phyloP scores from a whole-genome alignment of 805 yeast genomes.

The Yarrowia hollandica region DNA sequence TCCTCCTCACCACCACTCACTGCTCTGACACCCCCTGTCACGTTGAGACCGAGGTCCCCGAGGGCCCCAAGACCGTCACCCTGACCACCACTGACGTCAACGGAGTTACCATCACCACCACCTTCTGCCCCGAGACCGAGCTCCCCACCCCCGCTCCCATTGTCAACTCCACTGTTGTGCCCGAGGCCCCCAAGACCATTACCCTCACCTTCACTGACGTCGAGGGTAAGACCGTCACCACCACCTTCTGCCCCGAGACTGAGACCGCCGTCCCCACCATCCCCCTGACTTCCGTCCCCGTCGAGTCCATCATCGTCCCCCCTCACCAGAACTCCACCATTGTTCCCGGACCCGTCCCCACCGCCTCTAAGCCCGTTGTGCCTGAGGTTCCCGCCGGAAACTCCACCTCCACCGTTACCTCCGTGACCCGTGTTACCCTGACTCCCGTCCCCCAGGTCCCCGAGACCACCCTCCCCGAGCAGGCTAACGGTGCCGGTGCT shows the following conservation, averaged over 20 bases:
- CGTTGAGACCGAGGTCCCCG: constrained; percentile 23
- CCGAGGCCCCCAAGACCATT: constrained; percentile 23
- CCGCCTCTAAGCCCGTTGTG: constrained; percentile 19
- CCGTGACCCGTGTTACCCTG: constrained; percentile 29
- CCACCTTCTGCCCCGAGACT: constrained; percentile 29
- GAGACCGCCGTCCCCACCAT: constrained; percentile 28
- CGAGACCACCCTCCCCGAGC: constrained; percentile 22
- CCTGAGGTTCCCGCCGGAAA: constrained; percentile 26
- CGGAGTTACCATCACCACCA: constrained; percentile 29
- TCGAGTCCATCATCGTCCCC: constrained; percentile 9
- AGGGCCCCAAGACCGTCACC: constrained; percentile 23
- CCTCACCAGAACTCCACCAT: constrained; percentile 23
- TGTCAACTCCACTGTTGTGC: constrained; percentile 19
- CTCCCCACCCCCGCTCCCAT: constrained; percentile 20
- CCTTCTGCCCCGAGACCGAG: constrained; percentile 29
- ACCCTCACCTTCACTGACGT: constrained; percentile 26
- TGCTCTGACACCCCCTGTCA: constrained; percentile 26
- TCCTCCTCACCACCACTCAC: constrained; percentile 22
- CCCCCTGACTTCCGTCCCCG: constrained; percentile 5
- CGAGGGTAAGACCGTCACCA: constrained; percentile 28
- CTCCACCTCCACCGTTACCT: constrained; percentile 28
- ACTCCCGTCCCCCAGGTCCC: constrained; percentile 23
- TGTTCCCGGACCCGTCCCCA: constrained; percentile 15
- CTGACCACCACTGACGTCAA: constrained; percentile 26
- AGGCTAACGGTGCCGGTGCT: constrained; percentile 27